Conservation (phyloP, 495 filamentous ascomycete species). For the Xylaria castorea region DNA sequence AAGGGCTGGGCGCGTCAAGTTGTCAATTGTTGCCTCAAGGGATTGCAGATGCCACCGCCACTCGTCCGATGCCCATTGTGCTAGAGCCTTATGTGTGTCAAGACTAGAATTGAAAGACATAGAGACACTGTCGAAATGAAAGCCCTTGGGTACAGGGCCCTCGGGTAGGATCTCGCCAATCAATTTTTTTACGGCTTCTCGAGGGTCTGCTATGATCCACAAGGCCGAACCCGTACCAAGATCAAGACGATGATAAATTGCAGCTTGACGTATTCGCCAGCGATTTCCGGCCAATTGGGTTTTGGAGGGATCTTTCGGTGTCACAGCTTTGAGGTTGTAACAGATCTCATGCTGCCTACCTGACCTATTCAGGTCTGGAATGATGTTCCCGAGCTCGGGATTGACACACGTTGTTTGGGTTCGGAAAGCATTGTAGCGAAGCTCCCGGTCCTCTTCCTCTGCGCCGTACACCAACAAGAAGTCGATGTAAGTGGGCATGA, state of each 20-base stretch:
- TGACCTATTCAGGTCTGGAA: constrained; percentile 44
- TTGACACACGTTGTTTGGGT: constrained; percentile 30
- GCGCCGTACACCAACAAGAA: constrained; percentile 49
- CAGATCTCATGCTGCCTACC: constrained; percentile 47
- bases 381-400: constrained; percentile 40
- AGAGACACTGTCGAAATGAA: constrained; percentile 31
- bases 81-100: constrained; percentile 41
- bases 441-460: constrained; percentile 25
- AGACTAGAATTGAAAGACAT: constrained; percentile 42
- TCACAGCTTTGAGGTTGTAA: constrained; percentile 52
- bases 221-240: constrained; percentile 42
- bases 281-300: constrained; percentile 22
- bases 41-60: constrained; percentile 48
- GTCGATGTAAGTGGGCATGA: constrained; percentile 51
- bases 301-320: constrained; percentile 14
- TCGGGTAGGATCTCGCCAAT: constrained; percentile 22
- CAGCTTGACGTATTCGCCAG: constrained; percentile 53
- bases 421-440: constrained; percentile 34
- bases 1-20: constrained; percentile 29
- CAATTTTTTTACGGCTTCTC: constrained; percentile 34
- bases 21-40: constrained; percentile 42
- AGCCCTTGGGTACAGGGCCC: constrained; percentile 6
- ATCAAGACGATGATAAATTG: constrained; percentile 53
- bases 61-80: constrained; percentile 46
- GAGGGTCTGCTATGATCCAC: constrained; percentile 43